phyloP scores from a whole-genome alignment of 805 yeast species.

The Ogataea paraovalis region DNA sequence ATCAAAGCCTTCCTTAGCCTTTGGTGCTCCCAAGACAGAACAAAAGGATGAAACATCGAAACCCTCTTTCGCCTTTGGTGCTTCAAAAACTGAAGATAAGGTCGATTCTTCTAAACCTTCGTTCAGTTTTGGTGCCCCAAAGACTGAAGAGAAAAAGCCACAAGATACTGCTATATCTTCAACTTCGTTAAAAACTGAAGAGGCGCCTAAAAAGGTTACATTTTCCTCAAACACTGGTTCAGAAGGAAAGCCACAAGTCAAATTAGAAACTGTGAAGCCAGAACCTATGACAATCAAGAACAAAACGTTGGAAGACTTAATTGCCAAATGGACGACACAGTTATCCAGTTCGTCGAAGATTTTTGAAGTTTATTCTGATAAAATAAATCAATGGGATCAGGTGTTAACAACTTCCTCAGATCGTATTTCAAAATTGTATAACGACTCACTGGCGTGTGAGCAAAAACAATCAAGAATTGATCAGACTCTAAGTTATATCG shows the following conservation, averaged over 20 bases:
- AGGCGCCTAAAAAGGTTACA: slow-evolving; percentile 23
- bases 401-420: slow-evolving; percentile 81
- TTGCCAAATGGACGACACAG: slow-evolving; percentile 90
- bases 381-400: slow-evolving; percentile 82
- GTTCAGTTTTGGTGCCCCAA: slow-evolving; percentile 8
- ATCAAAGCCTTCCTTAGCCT: slow-evolving; percentile 6
- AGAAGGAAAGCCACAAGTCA: slow-evolving; percentile 28
- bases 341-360: slow-evolving; percentile 67
- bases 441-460: slow-evolving; percentile 78
- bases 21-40: slow-evolving; percentile 7
- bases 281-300: slow-evolving; percentile 77
- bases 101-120: slow-evolving; percentile 15
- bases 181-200: not conserved
- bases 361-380: slow-evolving; percentile 70
- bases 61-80: slow-evolving; percentile 11
- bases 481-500: slow-evolving; percentile 79
- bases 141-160: slow-evolving; percentile 1
- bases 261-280: slow-evolving; percentile 56
- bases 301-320: slow-evolving; percentile 87
- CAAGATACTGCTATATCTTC: not conserved
- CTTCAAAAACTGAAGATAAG: slow-evolving; percentile 6
- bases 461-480: slow-evolving; percentile 82
- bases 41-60: slow-evolving; percentile 11
- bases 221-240: slow-evolving; percentile 27
- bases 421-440: slow-evolving; percentile 70